Base-by-base conservation (phyloP, 2,329 filamentous ascomycete species). In the Hypoxylon sp. region DNA sequence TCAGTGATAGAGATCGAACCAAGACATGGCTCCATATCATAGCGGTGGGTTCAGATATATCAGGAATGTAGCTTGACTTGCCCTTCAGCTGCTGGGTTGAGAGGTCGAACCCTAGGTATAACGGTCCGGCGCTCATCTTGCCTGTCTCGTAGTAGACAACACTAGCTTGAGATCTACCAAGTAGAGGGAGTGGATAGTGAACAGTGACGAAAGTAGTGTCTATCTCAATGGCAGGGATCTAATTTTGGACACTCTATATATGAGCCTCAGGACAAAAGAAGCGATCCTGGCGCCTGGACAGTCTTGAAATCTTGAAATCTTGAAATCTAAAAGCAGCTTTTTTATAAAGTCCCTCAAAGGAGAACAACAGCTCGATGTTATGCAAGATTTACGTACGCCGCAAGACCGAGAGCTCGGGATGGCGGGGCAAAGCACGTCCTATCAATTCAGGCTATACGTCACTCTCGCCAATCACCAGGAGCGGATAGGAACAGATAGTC, bases 81-180 rank as follows among this genome's bases (percentile, higher is more conserved):
- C 91, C 93, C 83, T 99, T 98, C 55, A 98, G 83, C 74, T 98
- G 94, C 76, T 98, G 95, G 55, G 95, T 98, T 38, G 93, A 97
- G 58, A 98, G 88, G 78, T 99, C 95, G 74, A 98, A 93, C 59
- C 95, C 95, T 70, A 97, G 82, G 73, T 96, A 97, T 60, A 96
- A 79, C 15, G 90, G 88, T 26, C 78, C 81, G 60, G 72, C 67
- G 55, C 66, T 70, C 75, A 77, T 76, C 46, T 48, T 70, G 59
- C n/a, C 23, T 54, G 27, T 33, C 26, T 24, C 23, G 45, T n/a
- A n/a, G n/a, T n/a, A n/a, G n/a, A n/a, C n/a, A n/a, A n/a, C n/a
- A n/a, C n/a, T n/a, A n/a, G n/a, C n/a, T n/a, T n/a, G n/a, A n/a
- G n/a, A n/a, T n/a, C n/a, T n/a, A n/a, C n/a, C n/a, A n/a, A n/a